Evolutionary conservation across 306 rosid species (phyloP).

Genomic region (Mimosa bimucronata): DNA sequence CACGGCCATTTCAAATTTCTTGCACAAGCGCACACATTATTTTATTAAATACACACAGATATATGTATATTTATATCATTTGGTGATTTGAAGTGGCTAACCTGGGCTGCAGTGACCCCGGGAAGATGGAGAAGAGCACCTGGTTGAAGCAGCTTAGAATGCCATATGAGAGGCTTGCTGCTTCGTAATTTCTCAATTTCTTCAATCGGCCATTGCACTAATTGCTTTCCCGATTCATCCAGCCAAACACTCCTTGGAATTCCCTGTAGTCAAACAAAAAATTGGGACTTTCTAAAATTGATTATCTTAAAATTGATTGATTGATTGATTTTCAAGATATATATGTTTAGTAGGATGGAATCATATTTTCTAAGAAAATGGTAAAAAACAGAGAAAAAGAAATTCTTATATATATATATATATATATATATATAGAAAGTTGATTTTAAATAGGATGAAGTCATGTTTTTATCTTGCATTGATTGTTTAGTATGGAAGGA

Average conservation of each 20-base stretch:
- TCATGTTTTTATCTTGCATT: not conserved
- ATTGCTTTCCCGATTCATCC: slow-evolving; percentile 38
- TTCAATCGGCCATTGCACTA: slow-evolving; percentile 48
- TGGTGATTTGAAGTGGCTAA: not conserved
- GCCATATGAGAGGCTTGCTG: slow-evolving; percentile 16
- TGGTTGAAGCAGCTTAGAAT: slow-evolving; percentile 29
- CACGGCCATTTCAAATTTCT: too few relatives aligned
- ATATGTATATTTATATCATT: too few relatives aligned
- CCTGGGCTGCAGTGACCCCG: slow-evolving; percentile 48
- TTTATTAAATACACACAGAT: too few relatives aligned
- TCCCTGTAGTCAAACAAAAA: slow-evolving; percentile 21
- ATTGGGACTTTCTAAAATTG: not conserved
- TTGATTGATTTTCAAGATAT: not conserved
- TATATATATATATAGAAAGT: too few relatives aligned
- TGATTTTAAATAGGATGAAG: not conserved
- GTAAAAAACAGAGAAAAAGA: not conserved
- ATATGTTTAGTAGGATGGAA: not conserved
- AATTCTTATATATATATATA: too few relatives aligned
- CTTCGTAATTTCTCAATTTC: slow-evolving; percentile 47
- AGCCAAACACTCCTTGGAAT: slow-evolving; percentile 51
- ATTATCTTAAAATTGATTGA: not conserved
- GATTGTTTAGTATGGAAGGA: not conserved
- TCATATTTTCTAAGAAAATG: too few relatives aligned
- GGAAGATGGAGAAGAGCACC: slow-evolving; percentile 37
- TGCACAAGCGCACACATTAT: too few relatives aligned